These are phyloP conservation scores for Artemisia tridentata DNA, from an alignment of 129 eudicot genomes.

Conservation along the genomic window DNA sequence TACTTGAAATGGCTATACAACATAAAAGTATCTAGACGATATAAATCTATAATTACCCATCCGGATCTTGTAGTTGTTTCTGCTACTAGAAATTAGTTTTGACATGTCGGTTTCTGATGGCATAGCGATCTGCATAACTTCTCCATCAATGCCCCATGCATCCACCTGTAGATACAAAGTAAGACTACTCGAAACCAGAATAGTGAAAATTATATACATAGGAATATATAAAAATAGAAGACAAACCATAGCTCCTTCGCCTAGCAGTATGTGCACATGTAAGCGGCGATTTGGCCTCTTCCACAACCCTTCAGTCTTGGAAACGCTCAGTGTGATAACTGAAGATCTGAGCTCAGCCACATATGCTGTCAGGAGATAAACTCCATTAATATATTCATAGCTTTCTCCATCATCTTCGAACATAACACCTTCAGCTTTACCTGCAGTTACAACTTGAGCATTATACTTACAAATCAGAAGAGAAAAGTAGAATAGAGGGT, in stretches of 20 bases:
- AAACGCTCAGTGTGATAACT: constrained; percentile 54
- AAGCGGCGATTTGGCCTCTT: constrained; percentile 78
- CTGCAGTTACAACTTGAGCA: neutral
- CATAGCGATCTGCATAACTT: constrained; percentile 50
- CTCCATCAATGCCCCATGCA: constrained; percentile 86
- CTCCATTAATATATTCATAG: constrained; percentile 63
- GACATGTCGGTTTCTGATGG: constrained; percentile 65
- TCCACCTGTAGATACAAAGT: constrained; percentile 47
- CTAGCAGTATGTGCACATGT: constrained; percentile 71
- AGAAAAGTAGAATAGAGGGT: neutral
- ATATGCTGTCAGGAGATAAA: constrained; percentile 76
- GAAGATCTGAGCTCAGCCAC: constrained; percentile 70
- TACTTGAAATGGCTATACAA: neutral
- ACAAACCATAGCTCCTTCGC: constrained; percentile 74
- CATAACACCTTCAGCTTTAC: constrained; percentile 78
- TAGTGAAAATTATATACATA: neutral
- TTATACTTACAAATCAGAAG: neutral
- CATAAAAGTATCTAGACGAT: neutral
- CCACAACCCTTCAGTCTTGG: constrained; percentile 73
- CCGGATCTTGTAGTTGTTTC: constrained; percentile 45
- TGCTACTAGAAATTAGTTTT: constrained; percentile 44
- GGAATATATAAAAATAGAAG: neutral
- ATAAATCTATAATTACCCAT: constrained; percentile 54
- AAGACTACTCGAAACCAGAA: neutral
- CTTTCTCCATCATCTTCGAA: constrained; percentile 99